Conservation (phyloP, 306 rosid genomes). For the Quercus aquifolioides region DNA sequence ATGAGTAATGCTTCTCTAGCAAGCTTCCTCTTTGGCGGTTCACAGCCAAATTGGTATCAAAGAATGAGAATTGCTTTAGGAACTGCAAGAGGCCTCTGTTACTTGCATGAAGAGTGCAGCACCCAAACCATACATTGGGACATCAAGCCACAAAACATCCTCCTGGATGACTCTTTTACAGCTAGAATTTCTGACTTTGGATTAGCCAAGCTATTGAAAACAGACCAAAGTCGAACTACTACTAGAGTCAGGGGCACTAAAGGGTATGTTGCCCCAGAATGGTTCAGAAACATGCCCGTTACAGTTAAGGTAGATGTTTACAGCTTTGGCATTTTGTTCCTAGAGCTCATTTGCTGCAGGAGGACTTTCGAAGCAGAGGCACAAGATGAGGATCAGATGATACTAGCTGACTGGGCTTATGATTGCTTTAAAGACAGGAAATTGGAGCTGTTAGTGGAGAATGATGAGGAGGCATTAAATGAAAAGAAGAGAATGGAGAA, state of each 20-base stretch:
- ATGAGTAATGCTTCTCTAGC: slow-evolving; percentile 37
- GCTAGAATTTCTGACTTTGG: slow-evolving; percentile 37
- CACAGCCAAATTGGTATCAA: slow-evolving; percentile 31
- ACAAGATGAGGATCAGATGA: slow-evolving; percentile 13
- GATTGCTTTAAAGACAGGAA: slow-evolving; percentile 25
- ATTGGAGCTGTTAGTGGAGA: slow-evolving; percentile 5
- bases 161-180: slow-evolving; percentile 27
- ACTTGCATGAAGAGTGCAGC: slow-evolving; percentile 39
- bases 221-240: slow-evolving; percentile 16
- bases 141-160: slow-evolving; percentile 43
- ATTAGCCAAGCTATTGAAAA: slow-evolving; percentile 28
- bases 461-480: slow-evolving; percentile 1
- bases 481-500: slow-evolving; percentile 27
- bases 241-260: slow-evolving; percentile 30
- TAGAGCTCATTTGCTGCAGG: slow-evolving; percentile 40
- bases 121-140: slow-evolving; percentile 35
- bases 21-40: slow-evolving; percentile 24
- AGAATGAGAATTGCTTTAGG: slow-evolving; percentile 27
- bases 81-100: slow-evolving; percentile 17
- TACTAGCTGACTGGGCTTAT: slow-evolving; percentile 38
- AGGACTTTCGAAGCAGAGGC: slow-evolving; percentile 10
- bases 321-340: slow-evolving; percentile 35
- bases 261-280: slow-evolving; percentile 36
- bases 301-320: slow-evolving; percentile 40
- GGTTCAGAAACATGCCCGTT: slow-evolving; percentile 33